Conservation (phyloP, 768 basidiomycete genomes). For the Agaricus blazei region DNA sequence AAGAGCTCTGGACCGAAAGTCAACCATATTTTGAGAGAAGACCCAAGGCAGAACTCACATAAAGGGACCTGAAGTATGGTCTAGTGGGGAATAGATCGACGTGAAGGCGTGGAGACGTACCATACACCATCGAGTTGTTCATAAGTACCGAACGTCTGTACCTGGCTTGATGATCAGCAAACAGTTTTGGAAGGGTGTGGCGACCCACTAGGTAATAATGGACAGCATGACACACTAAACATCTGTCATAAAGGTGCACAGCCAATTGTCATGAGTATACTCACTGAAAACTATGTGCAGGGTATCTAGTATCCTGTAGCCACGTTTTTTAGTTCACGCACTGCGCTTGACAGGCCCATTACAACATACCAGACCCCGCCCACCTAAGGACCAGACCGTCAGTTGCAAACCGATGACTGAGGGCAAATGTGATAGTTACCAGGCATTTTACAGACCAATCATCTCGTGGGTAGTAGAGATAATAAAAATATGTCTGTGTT, state of each 20-base stretch:
- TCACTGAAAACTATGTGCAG: conserved; percentile 35
- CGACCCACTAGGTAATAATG: conserved; percentile 37
- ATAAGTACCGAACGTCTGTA: conserved; percentile 12
- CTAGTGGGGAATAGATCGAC: not conserved
- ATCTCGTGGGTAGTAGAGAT: conserved; percentile 34
- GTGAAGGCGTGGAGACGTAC: conserved; percentile 19
- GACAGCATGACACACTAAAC: conserved; percentile 35
- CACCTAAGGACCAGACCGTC: conserved; percentile 19
- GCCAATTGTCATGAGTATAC: conserved; percentile 10
- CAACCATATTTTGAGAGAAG: not conserved
- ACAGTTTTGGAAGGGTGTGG: not conserved
- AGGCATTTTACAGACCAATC: conserved; percentile 25
- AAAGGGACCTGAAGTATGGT: conserved; percentile 25
- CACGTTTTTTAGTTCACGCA: not conserved
- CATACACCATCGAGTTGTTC: conserved; percentile 26
- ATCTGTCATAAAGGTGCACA: not conserved
- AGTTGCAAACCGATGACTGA: not conserved
- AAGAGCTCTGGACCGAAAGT: conserved; percentile 23
- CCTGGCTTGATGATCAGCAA: conserved; percentile 19
- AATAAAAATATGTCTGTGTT: conserved; percentile 37
- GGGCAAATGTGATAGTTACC: conserved; percentile 19
- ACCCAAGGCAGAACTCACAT: conserved; percentile 20
- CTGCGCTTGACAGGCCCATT: not conserved
- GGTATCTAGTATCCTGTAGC: conserved; percentile 33
- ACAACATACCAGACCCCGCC: conserved; percentile 27